A percentile compares a stretch with the other conserved stretches of the same genome.
These are phyloP conservation scores for Cercospora canescens DNA, from an alignment of 2,329 filamentous ascomycete species.

Conservation along the genomic window DNA sequence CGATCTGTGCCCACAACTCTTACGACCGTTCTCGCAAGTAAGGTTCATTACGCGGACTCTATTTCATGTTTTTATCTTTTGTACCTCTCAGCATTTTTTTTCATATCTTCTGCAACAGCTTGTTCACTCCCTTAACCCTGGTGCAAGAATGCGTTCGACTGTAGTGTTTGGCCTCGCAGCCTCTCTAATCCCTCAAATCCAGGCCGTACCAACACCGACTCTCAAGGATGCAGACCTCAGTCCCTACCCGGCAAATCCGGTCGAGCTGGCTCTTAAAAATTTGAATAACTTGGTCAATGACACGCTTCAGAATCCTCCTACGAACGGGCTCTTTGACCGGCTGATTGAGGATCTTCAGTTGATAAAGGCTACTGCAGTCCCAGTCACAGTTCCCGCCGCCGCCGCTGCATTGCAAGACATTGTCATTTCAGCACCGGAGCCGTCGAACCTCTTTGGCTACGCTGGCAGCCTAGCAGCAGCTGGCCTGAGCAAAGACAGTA, in stretches of 20 bases:
- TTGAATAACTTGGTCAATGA: constrained; percentile 4
- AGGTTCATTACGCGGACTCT: neutral
- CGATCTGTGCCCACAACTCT: neutral
- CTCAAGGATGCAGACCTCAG: neutral
- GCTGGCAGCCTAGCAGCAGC: constrained; percentile 29
- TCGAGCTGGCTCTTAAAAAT: neutral
- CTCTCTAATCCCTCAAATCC: constrained; percentile 3
- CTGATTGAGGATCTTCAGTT: constrained; percentile 11
- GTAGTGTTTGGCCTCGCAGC: constrained; percentile 1
- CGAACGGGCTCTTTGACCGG: constrained; percentile 8
- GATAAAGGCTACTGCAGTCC: constrained; percentile 8
- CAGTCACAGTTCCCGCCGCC: constrained; percentile 2
- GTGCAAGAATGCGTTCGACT: constrained; percentile 6
- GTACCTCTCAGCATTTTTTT: too few relatives aligned
- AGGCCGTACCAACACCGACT: constrained; percentile 10
- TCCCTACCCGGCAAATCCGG: neutral
- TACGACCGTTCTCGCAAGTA: neutral
- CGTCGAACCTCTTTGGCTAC: constrained; percentile 20
- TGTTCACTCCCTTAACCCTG: neutral
- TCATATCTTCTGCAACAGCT: neutral
- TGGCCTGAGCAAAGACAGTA: constrained; percentile 33
- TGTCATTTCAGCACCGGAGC: constrained; percentile 18
- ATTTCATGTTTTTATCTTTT: neutral
- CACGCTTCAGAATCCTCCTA: constrained; percentile 3
- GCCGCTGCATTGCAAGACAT: constrained; percentile 25